A percentile compares a stretch with the other conserved stretches of the same genome.
Evolutionary conservation across 805 yeast genomes (phyloP).

Genomic region (Starmerella powellii): DNA sequence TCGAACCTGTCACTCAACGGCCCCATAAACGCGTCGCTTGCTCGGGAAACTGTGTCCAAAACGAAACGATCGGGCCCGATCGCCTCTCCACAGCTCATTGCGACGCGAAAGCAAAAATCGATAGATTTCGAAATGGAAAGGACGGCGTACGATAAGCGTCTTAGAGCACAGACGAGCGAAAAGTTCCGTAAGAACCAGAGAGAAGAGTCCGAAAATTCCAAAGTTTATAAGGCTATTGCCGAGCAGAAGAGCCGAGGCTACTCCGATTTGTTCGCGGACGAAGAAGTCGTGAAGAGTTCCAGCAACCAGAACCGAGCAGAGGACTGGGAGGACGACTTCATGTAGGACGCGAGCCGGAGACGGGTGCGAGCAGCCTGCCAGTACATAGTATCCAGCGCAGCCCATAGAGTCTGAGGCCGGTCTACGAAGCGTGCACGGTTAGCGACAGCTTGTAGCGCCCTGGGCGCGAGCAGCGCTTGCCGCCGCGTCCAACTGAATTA

Average conservation of each 20-base stretch:
- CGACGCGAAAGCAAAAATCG: neutral
- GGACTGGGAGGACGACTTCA: constrained; percentile 48
- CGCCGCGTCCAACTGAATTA: too few relatives aligned
- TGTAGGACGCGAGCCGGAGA: constrained; percentile 27
- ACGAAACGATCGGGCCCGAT: neutral
- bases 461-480: too few relatives aligned
- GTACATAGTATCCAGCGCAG: too few relatives aligned
- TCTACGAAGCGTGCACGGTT: too few relatives aligned
- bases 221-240: constrained; percentile 24
- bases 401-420: too few relatives aligned
- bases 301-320: constrained; percentile 40
- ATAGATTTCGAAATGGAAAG: constrained; percentile 13
- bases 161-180: constrained; percentile 23
- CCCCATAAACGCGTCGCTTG: neutral
- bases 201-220: constrained; percentile 31
- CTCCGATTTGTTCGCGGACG: constrained; percentile 37
- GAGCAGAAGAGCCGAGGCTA: constrained; percentile 34
- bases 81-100: constrained; percentile 12
- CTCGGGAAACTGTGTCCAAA: neutral
- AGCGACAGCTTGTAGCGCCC: too few relatives aligned
- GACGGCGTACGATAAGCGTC: constrained; percentile 33
- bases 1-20: constrained; percentile 28
- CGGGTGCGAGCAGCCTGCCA: too few relatives aligned
- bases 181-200: constrained; percentile 32
- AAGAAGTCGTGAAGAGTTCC: constrained; percentile 35